phyloP scores from a whole-genome alignment of 805 yeast species.

The Saturnispora besseyi region DNA sequence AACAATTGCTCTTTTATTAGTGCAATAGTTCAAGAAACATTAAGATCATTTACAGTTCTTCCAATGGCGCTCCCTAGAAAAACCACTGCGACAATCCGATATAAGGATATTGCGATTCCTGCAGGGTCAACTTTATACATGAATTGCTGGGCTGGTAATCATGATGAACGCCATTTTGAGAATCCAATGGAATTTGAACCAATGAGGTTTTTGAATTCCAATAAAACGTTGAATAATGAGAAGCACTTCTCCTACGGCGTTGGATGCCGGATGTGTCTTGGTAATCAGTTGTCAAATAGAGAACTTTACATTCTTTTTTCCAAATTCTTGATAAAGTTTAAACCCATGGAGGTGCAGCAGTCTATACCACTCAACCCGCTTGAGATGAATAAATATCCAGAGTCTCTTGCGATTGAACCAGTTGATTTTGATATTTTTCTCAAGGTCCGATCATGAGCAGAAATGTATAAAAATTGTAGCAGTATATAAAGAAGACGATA shows the following conservation, averaged over 20 bases:
- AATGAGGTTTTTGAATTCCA: slow-evolving; percentile 36
- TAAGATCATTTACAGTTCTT: slow-evolving; percentile 54
- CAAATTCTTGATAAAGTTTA: slow-evolving; percentile 41
- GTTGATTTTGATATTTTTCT: slow-evolving; percentile 29
- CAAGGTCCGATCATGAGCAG: slow-evolving; percentile 2
- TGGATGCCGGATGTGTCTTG: slow-evolving; percentile 69
- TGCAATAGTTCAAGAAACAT: slow-evolving; percentile 55
- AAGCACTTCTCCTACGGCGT: slow-evolving; percentile 55
- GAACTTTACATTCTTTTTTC: slow-evolving; percentile 54
- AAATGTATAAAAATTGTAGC: neutral
- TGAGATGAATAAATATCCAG: slow-evolving; percentile 40
- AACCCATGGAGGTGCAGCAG: slow-evolving; percentile 19
- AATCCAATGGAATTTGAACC: slow-evolving; percentile 44
- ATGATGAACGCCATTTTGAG: slow-evolving; percentile 38
- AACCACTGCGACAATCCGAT: slow-evolving; percentile 43
- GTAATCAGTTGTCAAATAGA: slow-evolving; percentile 51
- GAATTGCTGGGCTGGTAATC: slow-evolving; percentile 67
- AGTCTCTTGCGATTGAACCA: slow-evolving; percentile 59
- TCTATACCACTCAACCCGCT: slow-evolving; percentile 41
- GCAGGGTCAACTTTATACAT: slow-evolving; percentile 45
- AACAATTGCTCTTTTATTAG: slow-evolving; percentile 39
- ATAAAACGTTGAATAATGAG: slow-evolving; percentile 14
- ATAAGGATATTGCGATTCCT: slow-evolving; percentile 39
- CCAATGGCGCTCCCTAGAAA: slow-evolving; percentile 60
- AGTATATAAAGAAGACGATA: neutral